phyloP scores from a whole-genome alignment of 768 basidiomycete genomes.

The Sarcomyxa edulis region DNA sequence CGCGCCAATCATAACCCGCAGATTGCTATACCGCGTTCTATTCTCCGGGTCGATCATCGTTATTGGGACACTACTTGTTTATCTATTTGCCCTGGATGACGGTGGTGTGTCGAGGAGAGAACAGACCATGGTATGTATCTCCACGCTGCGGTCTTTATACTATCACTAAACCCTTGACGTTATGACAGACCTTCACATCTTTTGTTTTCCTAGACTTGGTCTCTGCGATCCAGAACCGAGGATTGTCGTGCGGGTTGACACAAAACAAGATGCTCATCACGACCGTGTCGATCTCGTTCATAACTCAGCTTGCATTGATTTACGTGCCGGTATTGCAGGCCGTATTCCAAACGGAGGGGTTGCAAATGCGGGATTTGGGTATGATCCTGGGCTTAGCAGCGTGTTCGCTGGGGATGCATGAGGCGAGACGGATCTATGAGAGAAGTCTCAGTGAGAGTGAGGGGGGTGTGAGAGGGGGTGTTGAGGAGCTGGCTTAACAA shows the following conservation, averaged over 20 bases:
- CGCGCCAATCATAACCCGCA: conserved; percentile 76
- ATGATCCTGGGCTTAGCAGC: conserved; percentile 65
- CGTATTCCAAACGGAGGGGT: conserved; percentile 89
- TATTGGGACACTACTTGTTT: conserved; percentile 81
- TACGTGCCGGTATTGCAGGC: conserved; percentile 90
- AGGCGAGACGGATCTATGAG: conserved; percentile 76
- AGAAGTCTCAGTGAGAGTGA: conserved; percentile 50
- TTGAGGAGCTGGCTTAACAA: conserved; percentile 57
- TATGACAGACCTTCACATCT: conserved; percentile 84
- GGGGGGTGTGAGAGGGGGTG: conserved; percentile 37
- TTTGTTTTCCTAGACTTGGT: conserved; percentile 97
- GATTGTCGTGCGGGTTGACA: conserved; percentile 75
- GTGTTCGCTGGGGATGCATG: conserved; percentile 66
- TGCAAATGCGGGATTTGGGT: conserved; percentile 61
- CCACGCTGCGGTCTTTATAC: conserved; percentile 2
- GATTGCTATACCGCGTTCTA: conserved; percentile 74
- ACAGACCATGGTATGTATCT: conserved; percentile 84
- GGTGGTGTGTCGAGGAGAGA: conserved; percentile 80
- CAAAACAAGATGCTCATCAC: conserved; percentile 88
- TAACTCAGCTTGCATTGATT: conserved; percentile 80
- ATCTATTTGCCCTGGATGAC: conserved; percentile 77
- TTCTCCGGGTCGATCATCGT: conserved; percentile 95
- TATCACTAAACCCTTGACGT: conserved; percentile 8
- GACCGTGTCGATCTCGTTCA: conserved; percentile 82
- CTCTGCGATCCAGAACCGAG: conserved; percentile 92